A percentile compares a stretch with the other conserved stretches of the same genome.
Evolutionary conservation across 225 moss, liverwort and hornwort species (phyloP).

Genomic region (Bryoerythrophyllum caledonicum): DNA sequence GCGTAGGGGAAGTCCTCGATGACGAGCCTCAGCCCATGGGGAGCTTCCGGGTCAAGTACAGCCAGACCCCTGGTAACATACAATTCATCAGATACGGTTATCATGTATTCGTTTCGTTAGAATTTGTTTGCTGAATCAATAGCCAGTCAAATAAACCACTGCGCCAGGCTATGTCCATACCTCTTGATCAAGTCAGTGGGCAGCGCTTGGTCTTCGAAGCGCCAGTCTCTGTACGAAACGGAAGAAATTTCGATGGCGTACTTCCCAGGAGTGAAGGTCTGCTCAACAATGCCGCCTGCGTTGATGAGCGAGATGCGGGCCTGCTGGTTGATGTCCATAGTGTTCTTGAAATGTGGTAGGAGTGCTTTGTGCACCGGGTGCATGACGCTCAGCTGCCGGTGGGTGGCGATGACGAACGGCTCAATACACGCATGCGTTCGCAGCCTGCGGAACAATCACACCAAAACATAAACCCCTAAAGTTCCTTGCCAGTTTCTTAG

Average conservation of each 20-base stretch:
- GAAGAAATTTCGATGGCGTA: slow-evolving; percentile 19
- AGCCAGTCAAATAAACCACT: too few relatives aligned
- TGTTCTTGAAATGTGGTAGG: too few relatives aligned
- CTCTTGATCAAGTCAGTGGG: too few relatives aligned
- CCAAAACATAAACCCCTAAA: slow-evolving; percentile 38
- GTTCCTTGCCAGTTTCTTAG: not conserved
- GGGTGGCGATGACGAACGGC: slow-evolving; percentile 76
- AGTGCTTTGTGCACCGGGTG: slow-evolving; percentile 36
- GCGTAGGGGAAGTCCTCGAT: slow-evolving; percentile 87
- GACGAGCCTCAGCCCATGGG: slow-evolving; percentile 52
- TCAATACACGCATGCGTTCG: slow-evolving; percentile 79
- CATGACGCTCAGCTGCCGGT: slow-evolving; percentile 76
- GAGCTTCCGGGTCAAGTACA: slow-evolving; percentile 48
- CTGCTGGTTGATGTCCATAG: too few relatives aligned
- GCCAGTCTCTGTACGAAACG: too few relatives aligned
- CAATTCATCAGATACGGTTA: too few relatives aligned
- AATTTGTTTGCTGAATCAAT: too few relatives aligned
- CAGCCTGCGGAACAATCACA: slow-evolving; percentile 27
- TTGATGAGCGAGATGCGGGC: too few relatives aligned
- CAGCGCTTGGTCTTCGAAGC: too few relatives aligned
- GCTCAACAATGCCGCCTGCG: slow-evolving; percentile 72
- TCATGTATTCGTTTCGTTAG: too few relatives aligned
- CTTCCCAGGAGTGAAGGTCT: slow-evolving; percentile 59
- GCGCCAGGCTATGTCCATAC: too few relatives aligned
- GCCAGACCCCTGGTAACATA: slow-evolving; percentile 67